Evolutionary conservation across 2,329 filamentous ascomycete genomes (phyloP).

Genomic region (Hymenoscyphus fructigenus): DNA sequence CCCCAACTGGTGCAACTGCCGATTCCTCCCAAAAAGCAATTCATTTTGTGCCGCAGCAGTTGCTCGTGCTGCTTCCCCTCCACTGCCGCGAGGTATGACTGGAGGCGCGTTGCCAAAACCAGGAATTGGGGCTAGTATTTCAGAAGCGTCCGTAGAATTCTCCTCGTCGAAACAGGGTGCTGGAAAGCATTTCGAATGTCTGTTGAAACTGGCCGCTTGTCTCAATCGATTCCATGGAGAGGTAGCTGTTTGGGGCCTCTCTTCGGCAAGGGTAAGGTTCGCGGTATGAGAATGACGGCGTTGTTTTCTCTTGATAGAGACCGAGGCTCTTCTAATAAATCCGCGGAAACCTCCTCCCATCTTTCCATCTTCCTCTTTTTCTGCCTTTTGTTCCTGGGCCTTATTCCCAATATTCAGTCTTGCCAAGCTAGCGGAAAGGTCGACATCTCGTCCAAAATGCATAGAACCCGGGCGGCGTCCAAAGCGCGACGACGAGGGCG

Average conservation of each 20-base stretch:
- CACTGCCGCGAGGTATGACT: slow-evolving; percentile 58
- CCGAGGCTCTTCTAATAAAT: slow-evolving; percentile 34
- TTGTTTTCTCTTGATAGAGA: slow-evolving; percentile 32
- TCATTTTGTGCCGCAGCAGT: slow-evolving; percentile 61
- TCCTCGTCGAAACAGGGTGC: slow-evolving; percentile 19
- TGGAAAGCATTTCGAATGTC: slow-evolving; percentile 29
- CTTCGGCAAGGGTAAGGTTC: slow-evolving; percentile 28
- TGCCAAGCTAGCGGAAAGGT: slow-evolving; percentile 11
- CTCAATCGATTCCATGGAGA: slow-evolving; percentile 32
- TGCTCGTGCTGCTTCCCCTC: slow-evolving; percentile 59
- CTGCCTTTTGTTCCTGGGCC: slow-evolving; percentile 15
- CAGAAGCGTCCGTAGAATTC: slow-evolving; percentile 24
- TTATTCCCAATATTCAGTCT: slow-evolving; percentile 15
- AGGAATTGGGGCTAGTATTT: slow-evolving; percentile 29
- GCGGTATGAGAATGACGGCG: slow-evolving; percentile 34
- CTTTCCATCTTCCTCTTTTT: slow-evolving; percentile 25
- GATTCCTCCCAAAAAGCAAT: slow-evolving; percentile 38
- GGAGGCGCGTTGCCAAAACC: slow-evolving; percentile 53
- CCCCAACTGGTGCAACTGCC: slow-evolving; percentile 44
- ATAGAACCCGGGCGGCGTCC: slow-evolving; percentile 26
- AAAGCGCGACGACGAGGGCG: slow-evolving; percentile 21
- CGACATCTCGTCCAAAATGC: slow-evolving; percentile 20
- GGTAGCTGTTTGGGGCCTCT: slow-evolving; percentile 28
- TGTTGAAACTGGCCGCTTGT: slow-evolving; percentile 36
- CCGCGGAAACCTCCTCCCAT: slow-evolving; percentile 27